phyloP scores from a whole-genome alignment of 1,284 basidiomycete species.

The Leccinum griseonigrum region DNA sequence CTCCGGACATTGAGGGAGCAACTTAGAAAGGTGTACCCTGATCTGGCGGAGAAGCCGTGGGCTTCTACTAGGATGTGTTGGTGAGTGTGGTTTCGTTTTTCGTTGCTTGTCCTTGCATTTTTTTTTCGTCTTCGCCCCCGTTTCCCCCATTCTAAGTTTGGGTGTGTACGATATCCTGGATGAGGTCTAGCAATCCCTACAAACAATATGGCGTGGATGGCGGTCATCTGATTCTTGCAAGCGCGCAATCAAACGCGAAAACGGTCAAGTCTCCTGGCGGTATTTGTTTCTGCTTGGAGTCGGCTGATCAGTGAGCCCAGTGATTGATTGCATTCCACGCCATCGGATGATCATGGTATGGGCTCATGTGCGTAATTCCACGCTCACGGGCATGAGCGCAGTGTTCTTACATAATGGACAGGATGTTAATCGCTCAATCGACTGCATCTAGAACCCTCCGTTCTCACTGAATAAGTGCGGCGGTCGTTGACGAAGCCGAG shows the following conservation, averaged over 20 bases:
- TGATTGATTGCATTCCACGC: neutral
- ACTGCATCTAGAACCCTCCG: neutral
- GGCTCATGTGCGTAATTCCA: neutral
- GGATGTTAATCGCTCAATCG: neutral
- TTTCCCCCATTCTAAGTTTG: neutral
- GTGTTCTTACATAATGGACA: neutral
- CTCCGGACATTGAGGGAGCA: conserved; percentile 49
- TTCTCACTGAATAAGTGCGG: neutral
- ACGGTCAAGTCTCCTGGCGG: neutral
- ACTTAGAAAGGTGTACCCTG: conserved; percentile 66
- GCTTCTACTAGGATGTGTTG: conserved; percentile 77
- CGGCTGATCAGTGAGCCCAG: neutral
- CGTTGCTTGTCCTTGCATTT: neutral
- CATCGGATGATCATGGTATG: neutral
- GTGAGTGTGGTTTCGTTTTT: conserved; percentile 43
- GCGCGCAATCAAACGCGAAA: neutral
- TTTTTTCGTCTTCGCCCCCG: neutral
- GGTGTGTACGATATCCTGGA: neutral
- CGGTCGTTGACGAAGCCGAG: neutral
- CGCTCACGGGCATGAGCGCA: neutral
- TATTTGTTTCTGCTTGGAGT: neutral
- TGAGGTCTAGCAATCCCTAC: neutral
- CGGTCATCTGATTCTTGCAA: neutral
- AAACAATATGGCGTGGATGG: neutral
- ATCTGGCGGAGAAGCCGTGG: conserved; percentile 67